Base-by-base conservation (phyloP, 495 filamentous ascomycete genomes). In the Rostrohypoxylon terebratum region DNA sequence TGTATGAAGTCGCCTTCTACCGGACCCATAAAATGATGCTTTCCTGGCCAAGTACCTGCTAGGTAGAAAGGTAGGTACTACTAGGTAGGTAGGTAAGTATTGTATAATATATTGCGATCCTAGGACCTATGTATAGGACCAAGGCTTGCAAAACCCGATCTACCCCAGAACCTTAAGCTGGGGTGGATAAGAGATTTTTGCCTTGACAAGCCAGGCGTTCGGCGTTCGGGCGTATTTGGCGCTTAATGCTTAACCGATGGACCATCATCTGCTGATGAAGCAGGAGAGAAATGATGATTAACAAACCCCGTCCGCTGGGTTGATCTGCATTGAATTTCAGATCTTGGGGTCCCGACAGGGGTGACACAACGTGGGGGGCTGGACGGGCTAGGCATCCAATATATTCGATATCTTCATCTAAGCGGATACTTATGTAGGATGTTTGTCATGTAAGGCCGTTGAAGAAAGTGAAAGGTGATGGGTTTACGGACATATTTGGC, bases 251-350 rank as follows among this genome's bases (percentile, higher is more conserved):
- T 45, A 51, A 61, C 48, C 61, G 63, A 53, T 51, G 42, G 42
- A 55, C 34, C 47, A 50, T 48, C 63, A 33, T 45, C 50, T 66
- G 48, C 57, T 72, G 51, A 67, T 48, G 59, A 72, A 54, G 59
- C 63, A 45, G 14, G 45, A 63, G 69, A 72, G 59, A 64, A 64
- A 73, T 53, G 66, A 50, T 63, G 58, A 63, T 73, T 62, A 59
- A 50, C 62, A 21, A 69, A 60, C 58, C 58, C 71, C 57, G 50
- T 61, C 55, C 13, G 8, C 36, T 62, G 25, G 66, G 66, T 63
- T 73, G 66, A 73, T 73, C 71, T 68, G 44, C 65, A 59, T 66
- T 73, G 62, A 62, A 58, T 50, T 60, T 53, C 21, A 69, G 66
- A 69, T 69, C 65, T 69, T 58, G 57, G 45, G 51, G 57, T 36